Evolutionary conservation across 78 protist genomes (phyloP), one percentile per base, ranked within the genome.

Genomic region (Bodo saltans): DNA sequence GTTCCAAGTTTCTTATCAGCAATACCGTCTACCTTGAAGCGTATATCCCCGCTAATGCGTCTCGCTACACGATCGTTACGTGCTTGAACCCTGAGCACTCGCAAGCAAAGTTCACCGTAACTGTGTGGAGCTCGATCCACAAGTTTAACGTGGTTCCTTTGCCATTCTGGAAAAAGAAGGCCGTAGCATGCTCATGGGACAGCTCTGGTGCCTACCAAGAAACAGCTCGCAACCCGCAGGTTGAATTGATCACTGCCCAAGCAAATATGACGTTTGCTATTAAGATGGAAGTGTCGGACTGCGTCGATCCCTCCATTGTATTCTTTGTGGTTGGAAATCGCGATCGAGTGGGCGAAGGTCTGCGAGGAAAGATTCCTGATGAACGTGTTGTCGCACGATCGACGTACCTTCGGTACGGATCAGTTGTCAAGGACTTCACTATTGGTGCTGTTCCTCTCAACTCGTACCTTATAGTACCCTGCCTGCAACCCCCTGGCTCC

Each of bases 401-500:
- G 32, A 39, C 81, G 26, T 76, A 76, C 52, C 38, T 76, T 34
- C 67, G 81, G 8, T 28, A 68, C 27, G 27, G 11, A 23, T 2
- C 81, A 3, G n/a, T 76, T 25, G 53, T 38, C 41, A 76, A 76
- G 25, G 81, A 76, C 70, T 39, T 76, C 26, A 47, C 3, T 12
- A 21, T 12, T 27, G 12, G n/a, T 1, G 33, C 81, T 2, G 12
- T 3, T 26, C 37, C 33, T 27, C 8, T 3, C 27, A 67, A 40
- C 34, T 76, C 81, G 32, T 76, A 39, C 41, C 12, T 76, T 29
- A 76, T 76, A 8, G 41, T 76, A 8, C 81, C 81, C 29, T 30
- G 42, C 40, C 41, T 76, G 37, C 81, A 76, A 29, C 81, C 81
- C 11, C 72, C 81, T 3, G 75, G 75, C 8, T 23, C 60, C 60